Evolutionary conservation across 306 rosid genomes (phyloP).

Genomic region (Lathyrus sativus): DNA sequence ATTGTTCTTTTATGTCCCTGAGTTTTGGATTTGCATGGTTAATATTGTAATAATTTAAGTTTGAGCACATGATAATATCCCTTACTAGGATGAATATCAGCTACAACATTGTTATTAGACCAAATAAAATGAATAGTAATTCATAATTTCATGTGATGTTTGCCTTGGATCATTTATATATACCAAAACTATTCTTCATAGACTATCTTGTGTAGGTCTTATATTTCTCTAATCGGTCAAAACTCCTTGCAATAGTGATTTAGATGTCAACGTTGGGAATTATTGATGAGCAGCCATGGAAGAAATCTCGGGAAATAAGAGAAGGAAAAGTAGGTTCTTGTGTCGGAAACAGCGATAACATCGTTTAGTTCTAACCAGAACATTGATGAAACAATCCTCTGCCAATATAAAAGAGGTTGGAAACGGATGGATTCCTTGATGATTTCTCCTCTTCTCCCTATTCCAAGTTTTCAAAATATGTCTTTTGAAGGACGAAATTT

Average conservation of each 20-base stretch:
- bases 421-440: too few relatives aligned
- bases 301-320: not conserved
- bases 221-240: not conserved
- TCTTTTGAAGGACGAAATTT: too few relatives aligned
- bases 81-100: not conserved
- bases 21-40: slow-evolving; percentile 18
- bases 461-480: too few relatives aligned
- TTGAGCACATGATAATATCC: slow-evolving; percentile 6
- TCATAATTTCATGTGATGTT: not conserved
- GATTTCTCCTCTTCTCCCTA: too few relatives aligned
- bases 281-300: too few relatives aligned
- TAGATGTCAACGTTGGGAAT: too few relatives aligned
- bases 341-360: not conserved
- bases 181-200: not conserved
- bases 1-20: slow-evolving; percentile 14
- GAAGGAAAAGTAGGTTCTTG: not conserved
- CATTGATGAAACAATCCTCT: not conserved
- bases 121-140: not conserved
- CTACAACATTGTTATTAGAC: too few relatives aligned
- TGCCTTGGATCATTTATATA: not conserved
- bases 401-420: not conserved
- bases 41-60: slow-evolving; percentile 40
- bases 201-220: not conserved
- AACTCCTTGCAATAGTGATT: too few relatives aligned
- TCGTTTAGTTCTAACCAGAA: not conserved